phyloP scores from a whole-genome alignment of 2,329 filamentous ascomycete genomes.

The Penicillium sp. region DNA sequence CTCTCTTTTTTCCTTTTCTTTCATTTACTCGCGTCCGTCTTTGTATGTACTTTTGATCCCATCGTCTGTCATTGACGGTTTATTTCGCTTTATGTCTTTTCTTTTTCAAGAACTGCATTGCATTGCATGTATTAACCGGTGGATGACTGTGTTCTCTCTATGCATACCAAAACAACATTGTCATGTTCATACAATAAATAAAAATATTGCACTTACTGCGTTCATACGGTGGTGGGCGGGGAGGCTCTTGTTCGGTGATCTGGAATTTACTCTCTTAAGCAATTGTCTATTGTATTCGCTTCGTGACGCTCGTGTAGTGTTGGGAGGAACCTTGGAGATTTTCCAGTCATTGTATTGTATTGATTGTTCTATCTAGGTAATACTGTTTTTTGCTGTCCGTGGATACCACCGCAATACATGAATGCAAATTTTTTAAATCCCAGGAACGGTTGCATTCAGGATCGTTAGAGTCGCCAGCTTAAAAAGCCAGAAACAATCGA shows the following conservation, averaged over 20 bases:
- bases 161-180: not conserved
- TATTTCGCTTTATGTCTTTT: not conserved
- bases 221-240: not conserved
- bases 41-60: not conserved
- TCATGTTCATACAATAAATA: not conserved
- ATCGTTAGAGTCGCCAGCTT: conserved; percentile 6
- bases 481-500: conserved; percentile 3
- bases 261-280: not conserved
- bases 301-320: not conserved
- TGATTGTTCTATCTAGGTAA: not conserved
- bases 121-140: not conserved
- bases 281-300: not conserved
- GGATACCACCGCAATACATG: conserved; percentile 1
- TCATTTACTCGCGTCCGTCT: not conserved
- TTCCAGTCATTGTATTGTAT: not conserved
- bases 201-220: not conserved
- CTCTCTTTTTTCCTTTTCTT: not conserved
- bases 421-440: not conserved
- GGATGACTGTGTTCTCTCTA: not conserved
- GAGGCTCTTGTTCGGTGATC: not conserved
- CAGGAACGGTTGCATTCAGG: conserved; percentile 1
- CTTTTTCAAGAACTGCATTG: not conserved
- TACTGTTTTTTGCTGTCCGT: not conserved
- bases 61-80: not conserved
- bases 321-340: not conserved